These are phyloP conservation scores for Xerocomus amazonicus DNA, from an alignment of 1,284 basidiomycete species.

Conservation along the genomic window DNA sequence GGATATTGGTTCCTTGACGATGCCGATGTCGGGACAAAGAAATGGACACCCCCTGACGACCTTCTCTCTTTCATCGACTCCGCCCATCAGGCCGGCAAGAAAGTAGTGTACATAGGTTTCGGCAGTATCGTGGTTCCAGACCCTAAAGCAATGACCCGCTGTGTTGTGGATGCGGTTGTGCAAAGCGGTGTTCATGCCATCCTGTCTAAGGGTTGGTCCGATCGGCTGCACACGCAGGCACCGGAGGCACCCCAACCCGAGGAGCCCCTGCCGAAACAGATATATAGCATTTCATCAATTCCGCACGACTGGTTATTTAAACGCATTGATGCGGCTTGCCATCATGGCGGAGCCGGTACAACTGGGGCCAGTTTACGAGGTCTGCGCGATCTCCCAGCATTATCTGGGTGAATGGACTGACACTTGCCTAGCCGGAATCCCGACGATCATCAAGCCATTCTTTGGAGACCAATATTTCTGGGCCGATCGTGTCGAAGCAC, in stretches of 20 bases:
- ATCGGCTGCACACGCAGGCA: constrained; percentile 74
- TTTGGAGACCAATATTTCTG: constrained; percentile 98
- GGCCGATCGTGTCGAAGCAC: constrained; percentile 90
- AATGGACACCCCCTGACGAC: constrained; percentile 83
- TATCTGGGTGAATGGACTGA: constrained; percentile 5
- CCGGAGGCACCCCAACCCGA: constrained; percentile 57
- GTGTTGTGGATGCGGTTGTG: constrained; percentile 84
- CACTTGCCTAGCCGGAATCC: constrained; percentile 69
- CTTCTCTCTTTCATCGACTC: constrained; percentile 80
- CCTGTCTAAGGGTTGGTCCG: constrained; percentile 97
- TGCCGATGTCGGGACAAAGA: constrained; percentile 80
- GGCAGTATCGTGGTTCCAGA: constrained; percentile 98
- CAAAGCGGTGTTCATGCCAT: constrained; percentile 87
- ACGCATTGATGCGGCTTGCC: constrained; percentile 91
- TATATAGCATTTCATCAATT: constrained; percentile 82
- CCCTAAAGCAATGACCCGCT: constrained; percentile 86
- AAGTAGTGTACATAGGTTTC: constrained; percentile 97
- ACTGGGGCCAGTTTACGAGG: constrained; percentile 90
- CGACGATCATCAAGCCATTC: constrained; percentile 95
- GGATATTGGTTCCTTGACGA: constrained; percentile 96
- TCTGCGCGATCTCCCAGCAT: constrained; percentile 31
- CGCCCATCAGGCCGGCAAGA: constrained; percentile 73
- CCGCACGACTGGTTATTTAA: constrained; percentile 98
- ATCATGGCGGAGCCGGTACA: constrained; percentile 97
- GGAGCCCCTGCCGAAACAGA: constrained; percentile 69